Percentiles rank a stretch among this genome's conserved stretches.
phyloP scores from a whole-genome alignment of 1,139 yeast genomes.

The Diutina scorzettiae region DNA sequence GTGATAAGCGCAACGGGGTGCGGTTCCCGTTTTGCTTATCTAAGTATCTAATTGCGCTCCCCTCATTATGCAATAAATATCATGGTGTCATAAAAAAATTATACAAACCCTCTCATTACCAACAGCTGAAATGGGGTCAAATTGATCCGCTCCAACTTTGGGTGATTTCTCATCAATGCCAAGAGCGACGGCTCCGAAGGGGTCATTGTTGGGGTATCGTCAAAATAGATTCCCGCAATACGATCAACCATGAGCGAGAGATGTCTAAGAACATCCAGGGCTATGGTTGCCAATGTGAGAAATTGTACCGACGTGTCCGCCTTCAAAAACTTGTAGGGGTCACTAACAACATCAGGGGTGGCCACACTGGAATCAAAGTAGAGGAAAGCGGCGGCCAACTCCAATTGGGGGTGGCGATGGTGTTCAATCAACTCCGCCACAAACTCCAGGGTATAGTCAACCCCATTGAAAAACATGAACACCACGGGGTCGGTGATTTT shows the following conservation, averaged over 20 bases:
- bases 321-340: conserved; percentile 1
- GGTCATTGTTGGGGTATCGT: conserved; percentile 15
- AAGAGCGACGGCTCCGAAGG: neutral
- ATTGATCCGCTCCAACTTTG: conserved; percentile 4
- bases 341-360: neutral
- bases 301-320: conserved; percentile 11
- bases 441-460: conserved; percentile 21
- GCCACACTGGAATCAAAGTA: conserved; percentile 23
- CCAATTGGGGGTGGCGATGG: conserved; percentile 6
- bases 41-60: too few relatives aligned
- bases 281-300: conserved; percentile 21
- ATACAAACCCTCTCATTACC: conserved; percentile 5
- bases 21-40: too few relatives aligned
- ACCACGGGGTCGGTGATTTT: conserved; percentile 20
- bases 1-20: too few relatives aligned
- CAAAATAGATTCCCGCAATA: conserved; percentile 23
- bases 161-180: conserved; percentile 1
- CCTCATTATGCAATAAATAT: too few relatives aligned
- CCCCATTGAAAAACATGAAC: conserved; percentile 31
- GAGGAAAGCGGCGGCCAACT: conserved; percentile 19
- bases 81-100: too few relatives aligned
- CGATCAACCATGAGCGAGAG: conserved; percentile 23
- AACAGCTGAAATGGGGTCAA: neutral
- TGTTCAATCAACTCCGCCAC: conserved; percentile 22
- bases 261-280: conserved; percentile 26